Evolutionary conservation across 768 basidiomycete species (phyloP).

Genomic region (Russula lepida): DNA sequence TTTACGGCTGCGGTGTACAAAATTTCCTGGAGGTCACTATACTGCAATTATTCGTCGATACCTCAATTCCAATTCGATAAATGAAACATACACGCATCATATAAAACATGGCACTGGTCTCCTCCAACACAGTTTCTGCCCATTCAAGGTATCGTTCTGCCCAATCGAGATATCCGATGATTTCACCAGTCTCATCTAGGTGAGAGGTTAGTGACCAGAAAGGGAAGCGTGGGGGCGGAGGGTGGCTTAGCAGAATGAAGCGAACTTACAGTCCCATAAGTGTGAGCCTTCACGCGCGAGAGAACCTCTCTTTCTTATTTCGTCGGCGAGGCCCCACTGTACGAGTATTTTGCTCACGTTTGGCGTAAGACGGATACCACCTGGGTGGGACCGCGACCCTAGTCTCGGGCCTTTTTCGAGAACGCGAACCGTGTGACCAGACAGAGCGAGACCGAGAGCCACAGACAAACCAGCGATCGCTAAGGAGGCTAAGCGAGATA

Average conservation of each 20-base stretch:
- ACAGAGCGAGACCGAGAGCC: slow-evolving; percentile 16
- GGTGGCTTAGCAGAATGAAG: neutral
- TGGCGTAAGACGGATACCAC: slow-evolving; percentile 15
- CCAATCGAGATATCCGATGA: slow-evolving; percentile 9
- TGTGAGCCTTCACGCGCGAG: slow-evolving; percentile 1
- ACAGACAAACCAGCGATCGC: slow-evolving; percentile 17
- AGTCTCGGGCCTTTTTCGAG: slow-evolving; percentile 4
- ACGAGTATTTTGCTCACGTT: slow-evolving; percentile 20
- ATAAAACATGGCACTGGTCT: slow-evolving; percentile 7
- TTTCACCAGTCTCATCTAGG: slow-evolving; percentile 6
- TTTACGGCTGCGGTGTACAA: slow-evolving; percentile 10
- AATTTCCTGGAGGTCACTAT: slow-evolving; percentile 12
- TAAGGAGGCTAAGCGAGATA: neutral
- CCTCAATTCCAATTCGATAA: neutral
- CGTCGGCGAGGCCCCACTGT: slow-evolving; percentile 18
- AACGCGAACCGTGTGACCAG: slow-evolving; percentile 19
- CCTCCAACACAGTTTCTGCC: slow-evolving; percentile 8
- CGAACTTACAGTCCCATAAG: slow-evolving; percentile 14
- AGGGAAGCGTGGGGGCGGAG: neutral
- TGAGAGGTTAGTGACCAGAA: neutral
- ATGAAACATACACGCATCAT: slow-evolving; percentile 10
- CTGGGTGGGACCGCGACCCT: neutral
- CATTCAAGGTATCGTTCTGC: slow-evolving; percentile 10
- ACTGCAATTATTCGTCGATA: slow-evolving; percentile 1
- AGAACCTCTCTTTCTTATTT: slow-evolving; percentile 4